Percentiles rank a stretch among this genome's conserved stretches.
Evolutionary conservation across 2,329 filamentous ascomycete species (phyloP).

Genomic region (Tolypocladium inflatum): DNA sequence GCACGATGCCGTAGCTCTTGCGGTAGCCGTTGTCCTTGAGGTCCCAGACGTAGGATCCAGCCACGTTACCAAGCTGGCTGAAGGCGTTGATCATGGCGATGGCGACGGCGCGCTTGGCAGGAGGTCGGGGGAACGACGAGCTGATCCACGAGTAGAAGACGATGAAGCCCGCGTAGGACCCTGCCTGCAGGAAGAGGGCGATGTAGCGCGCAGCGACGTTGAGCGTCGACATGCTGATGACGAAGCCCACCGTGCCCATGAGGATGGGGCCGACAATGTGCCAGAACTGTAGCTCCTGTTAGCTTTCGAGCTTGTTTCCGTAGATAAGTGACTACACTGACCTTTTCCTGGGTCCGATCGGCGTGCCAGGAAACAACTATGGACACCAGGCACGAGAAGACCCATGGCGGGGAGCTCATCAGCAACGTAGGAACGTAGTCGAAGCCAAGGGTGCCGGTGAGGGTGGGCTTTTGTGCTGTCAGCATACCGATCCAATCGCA

Average conservation of each 20-base stretch:
- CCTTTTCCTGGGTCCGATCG: constrained; percentile 44
- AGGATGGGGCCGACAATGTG: constrained; percentile 45
- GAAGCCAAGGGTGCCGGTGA: constrained; percentile 45
- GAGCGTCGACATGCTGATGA: constrained; percentile 49
- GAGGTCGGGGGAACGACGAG: constrained; percentile 46
- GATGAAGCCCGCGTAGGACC: constrained; percentile 48
- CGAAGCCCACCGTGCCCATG: constrained; percentile 44
- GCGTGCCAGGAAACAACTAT: constrained; percentile 45
- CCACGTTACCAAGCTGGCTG: constrained; percentile 47
- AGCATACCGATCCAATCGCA: not conserved
- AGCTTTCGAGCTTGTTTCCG: not conserved
- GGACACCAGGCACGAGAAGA: constrained; percentile 48
- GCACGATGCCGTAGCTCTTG: constrained; percentile 55
- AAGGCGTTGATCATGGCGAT: constrained; percentile 52
- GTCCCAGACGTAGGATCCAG: constrained; percentile 54
- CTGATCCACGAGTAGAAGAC: constrained; percentile 51
- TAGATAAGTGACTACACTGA: constrained; percentile 11
- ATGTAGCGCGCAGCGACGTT: constrained; percentile 49
- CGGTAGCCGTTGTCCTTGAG: constrained; percentile 50
- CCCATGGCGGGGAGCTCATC: constrained; percentile 49
- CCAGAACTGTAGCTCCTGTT: constrained; percentile 33
- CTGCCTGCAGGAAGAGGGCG: constrained; percentile 49
- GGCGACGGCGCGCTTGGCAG: constrained; percentile 51
- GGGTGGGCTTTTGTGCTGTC: constrained; percentile 27
- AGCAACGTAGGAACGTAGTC: constrained; percentile 41